Conservation (phyloP, 768 basidiomycete genomes). For the Boletus patriciae region DNA sequence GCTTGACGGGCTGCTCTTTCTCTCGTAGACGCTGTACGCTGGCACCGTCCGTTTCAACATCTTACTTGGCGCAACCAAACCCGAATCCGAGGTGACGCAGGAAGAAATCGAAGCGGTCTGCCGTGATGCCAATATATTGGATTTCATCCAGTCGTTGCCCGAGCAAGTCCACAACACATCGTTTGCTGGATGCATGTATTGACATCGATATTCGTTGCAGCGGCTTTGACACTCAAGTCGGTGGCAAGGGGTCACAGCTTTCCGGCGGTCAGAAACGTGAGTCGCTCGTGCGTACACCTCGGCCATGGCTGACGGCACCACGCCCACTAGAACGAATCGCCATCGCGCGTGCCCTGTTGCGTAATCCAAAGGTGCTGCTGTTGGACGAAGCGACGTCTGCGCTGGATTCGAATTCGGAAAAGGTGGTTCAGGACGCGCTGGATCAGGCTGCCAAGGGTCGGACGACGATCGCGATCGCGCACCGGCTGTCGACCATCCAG, state of each 20-base stretch:
- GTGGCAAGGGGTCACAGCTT: constrained; percentile 86
- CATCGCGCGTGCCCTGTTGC: constrained; percentile 86
- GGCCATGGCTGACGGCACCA: neutral
- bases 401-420: constrained; percentile 87
- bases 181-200: no score
- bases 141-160: constrained; percentile 84
- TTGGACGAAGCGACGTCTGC: constrained; percentile 92
- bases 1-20: neutral
- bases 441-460: constrained; percentile 91
- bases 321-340: constrained; percentile 56
- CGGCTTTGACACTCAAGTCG: constrained; percentile 90
- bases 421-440: constrained; percentile 91
- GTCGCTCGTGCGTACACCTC: constrained; percentile 17
- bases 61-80: constrained; percentile 80
- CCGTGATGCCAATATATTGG: constrained; percentile 84
- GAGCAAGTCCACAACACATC: constrained; percentile 60
- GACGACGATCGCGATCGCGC: constrained; percentile 94
- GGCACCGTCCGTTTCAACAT: constrained; percentile 91
- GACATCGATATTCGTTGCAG: constrained; percentile 35
- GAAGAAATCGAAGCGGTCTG: constrained; percentile 86
- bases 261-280: constrained; percentile 86
- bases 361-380: constrained; percentile 88
- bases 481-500: constrained; percentile 90
- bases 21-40: constrained; percentile 68
- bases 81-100: constrained; percentile 74